Conservation (phyloP, 345 rosid genomes). For the Carallia pectinifolia region DNA sequence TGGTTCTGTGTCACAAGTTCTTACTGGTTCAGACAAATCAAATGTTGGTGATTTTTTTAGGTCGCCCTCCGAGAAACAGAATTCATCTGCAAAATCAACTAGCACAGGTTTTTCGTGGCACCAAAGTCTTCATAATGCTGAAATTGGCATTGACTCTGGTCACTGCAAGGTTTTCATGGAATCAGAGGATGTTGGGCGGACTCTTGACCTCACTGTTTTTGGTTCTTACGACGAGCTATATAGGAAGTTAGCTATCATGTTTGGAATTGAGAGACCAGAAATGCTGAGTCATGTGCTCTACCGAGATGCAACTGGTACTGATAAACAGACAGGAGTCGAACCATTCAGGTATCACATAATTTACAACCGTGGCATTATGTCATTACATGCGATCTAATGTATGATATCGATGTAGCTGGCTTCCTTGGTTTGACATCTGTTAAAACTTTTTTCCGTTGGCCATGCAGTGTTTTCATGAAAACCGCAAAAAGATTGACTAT, state of each 20-base stretch:
- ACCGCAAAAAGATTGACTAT: conserved; percentile 74
- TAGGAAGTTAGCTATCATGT: conserved; percentile 65
- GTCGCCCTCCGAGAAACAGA: conserved; percentile 32
- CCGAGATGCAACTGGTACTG: conserved; percentile 59
- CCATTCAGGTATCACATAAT: conserved; percentile 65
- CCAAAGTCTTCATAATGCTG: conserved; percentile 31
- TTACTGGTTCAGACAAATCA: conserved; percentile 25
- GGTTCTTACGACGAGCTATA: conserved; percentile 77
- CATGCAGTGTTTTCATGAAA: conserved; percentile 59
- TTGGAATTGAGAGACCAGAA: conserved; percentile 62
- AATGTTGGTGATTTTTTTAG: conserved; percentile 29
- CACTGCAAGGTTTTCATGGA: conserved; percentile 95
- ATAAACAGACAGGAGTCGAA: conserved; percentile 66
- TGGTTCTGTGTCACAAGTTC: conserved; percentile 37
- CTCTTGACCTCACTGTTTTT: conserved; percentile 71
- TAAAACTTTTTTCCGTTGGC: background rate
- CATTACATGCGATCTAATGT: background rate
- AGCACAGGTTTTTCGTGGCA: conserved; percentile 48
- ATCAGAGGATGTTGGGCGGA: conserved; percentile 83
- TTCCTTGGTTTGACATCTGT: background rate
- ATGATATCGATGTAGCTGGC: background rate
- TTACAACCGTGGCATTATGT: background rate
- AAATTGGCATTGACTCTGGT: conserved; percentile 51
- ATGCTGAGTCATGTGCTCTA: conserved; percentile 60
- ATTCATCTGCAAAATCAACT: conserved; percentile 33